These are phyloP conservation scores for Sporothrix protearum DNA, from an alignment of 2,329 filamentous ascomycete species.

Conservation along the genomic window DNA sequence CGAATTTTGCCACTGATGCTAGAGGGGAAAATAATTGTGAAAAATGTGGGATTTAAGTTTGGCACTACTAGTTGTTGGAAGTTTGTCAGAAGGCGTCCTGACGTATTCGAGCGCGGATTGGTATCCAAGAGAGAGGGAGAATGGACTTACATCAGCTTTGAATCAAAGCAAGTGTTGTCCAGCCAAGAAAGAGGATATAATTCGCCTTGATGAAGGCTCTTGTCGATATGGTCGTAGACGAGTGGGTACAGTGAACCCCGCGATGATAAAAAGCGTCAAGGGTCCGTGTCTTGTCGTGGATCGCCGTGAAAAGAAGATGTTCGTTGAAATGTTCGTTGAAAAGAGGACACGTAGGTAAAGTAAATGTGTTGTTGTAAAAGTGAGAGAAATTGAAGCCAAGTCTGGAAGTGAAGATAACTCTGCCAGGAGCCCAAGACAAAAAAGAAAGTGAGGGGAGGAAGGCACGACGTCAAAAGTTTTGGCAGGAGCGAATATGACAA, in stretches of 20 bases:
- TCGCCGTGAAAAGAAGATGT: background rate
- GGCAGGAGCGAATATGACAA: constrained; percentile 13
- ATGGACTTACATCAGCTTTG: background rate
- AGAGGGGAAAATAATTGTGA: background rate
- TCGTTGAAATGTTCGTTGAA: background rate
- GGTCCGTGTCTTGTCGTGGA: constrained; percentile 7
- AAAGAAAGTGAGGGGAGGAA: background rate
- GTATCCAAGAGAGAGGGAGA: background rate
- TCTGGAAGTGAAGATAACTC: background rate
- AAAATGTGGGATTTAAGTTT: background rate
- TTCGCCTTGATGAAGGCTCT: background rate
- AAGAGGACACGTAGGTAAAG: no score
- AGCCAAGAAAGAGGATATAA: background rate
- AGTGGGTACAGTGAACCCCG: constrained; percentile 12
- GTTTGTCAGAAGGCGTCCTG: background rate
- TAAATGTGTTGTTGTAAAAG: background rate
- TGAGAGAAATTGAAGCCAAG: background rate
- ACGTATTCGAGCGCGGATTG: background rate
- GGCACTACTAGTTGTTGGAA: background rate
- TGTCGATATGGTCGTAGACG: background rate
- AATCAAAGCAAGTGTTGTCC: background rate
- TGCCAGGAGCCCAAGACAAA: background rate
- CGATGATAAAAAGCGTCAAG: constrained; percentile 6
- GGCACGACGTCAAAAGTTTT: background rate
- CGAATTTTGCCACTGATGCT: constrained; percentile 1